Conservation (phyloP, 2,329 filamentous ascomycete genomes). For the Fusarium musae region DNA sequence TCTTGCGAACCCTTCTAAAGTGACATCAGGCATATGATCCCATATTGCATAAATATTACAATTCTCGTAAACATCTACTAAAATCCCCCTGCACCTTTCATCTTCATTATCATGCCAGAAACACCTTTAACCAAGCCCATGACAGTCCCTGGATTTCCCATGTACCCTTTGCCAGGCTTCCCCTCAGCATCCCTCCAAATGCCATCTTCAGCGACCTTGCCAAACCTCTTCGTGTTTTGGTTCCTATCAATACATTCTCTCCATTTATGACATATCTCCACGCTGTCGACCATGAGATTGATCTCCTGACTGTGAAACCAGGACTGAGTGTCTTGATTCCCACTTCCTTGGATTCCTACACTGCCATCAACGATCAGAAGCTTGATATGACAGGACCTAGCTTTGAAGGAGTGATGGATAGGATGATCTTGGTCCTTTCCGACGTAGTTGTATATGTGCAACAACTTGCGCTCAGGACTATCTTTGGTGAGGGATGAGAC, state of each 20-base stretch:
- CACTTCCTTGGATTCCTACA: constrained; percentile 78
- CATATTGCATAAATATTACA: no score
- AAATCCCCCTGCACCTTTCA: constrained; percentile 18
- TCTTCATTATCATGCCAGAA: constrained; percentile 26
- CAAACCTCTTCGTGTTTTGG: constrained; percentile 73
- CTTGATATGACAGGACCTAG: constrained; percentile 80
- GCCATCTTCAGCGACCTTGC: constrained; percentile 48
- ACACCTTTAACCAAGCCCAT: constrained; percentile 26
- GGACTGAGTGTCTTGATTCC: constrained; percentile 83
- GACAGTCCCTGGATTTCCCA: constrained; percentile 29
- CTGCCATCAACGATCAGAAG: constrained; percentile 77
- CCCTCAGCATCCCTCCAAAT: constrained; percentile 33
- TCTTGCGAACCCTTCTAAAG: neutral
- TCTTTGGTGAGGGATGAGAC: constrained; percentile 63
- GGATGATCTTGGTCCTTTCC: constrained; percentile 77
- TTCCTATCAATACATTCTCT: constrained; percentile 69
- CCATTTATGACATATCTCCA: constrained; percentile 70
- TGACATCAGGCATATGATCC: neutral
- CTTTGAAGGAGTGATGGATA: constrained; percentile 72
- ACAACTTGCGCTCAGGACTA: constrained; percentile 47
- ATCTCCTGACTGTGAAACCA: constrained; percentile 84
- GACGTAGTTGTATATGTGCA: constrained; percentile 77
- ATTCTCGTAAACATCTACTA: neutral
- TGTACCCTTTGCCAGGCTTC: constrained; percentile 26
- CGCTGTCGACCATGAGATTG: constrained; percentile 78